Base-by-base conservation (phyloP, 352 stramenopile genomes). In the Pythium rishiriense region DNA sequence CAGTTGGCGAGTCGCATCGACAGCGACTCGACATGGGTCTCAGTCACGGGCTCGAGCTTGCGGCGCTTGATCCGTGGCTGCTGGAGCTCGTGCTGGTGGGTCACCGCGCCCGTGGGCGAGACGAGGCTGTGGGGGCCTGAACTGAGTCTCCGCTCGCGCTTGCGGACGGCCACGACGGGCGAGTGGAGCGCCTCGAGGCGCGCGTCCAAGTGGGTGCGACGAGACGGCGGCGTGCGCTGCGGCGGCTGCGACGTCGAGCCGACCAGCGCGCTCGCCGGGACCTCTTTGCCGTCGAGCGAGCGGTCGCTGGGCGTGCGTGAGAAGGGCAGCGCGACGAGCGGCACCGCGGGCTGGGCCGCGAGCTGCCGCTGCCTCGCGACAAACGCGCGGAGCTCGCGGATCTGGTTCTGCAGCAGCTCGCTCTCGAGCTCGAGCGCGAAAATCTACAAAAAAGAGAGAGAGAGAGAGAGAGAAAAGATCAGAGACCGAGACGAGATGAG, bases 401-500 rank as follows among this genome's bases (percentile, higher is more conserved):
- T 67, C 64, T 90, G 81, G 39, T 88, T 90, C 55, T 85, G 76
- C 33, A 87, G 56, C 37, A 90, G 56, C 45, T 86, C 76, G 14
- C 79, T 57, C 25, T 87, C 78, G 21, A 86, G 58, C 53, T 86
- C 73, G 22, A 87, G 45, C 3, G 75, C 72, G 19, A 72, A 81
- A 45, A 87, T 81, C 80, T 89, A 47, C n/a, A 49, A n/a, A n/a
- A n/a, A n/a, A n/a, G n/a, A n/a, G n/a, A n/a, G 3, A 11, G 6
- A 25, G 15, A 47, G 10, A 26, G 41, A 4, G 3, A 4, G 19
- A 24, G 41, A 47, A 47, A 15, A 15, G 41, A 47, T 47, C 25
- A 47, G 41, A 25, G 3, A 25, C 3, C 10, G 41, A 46, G 41
- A 52, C 47, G 24, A 29, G 46, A 62, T 10, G 2, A 41, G 28